Evolutionary conservation across 2,329 filamentous ascomycete species (phyloP).

Genomic region (Diaporthe amygdali): DNA sequence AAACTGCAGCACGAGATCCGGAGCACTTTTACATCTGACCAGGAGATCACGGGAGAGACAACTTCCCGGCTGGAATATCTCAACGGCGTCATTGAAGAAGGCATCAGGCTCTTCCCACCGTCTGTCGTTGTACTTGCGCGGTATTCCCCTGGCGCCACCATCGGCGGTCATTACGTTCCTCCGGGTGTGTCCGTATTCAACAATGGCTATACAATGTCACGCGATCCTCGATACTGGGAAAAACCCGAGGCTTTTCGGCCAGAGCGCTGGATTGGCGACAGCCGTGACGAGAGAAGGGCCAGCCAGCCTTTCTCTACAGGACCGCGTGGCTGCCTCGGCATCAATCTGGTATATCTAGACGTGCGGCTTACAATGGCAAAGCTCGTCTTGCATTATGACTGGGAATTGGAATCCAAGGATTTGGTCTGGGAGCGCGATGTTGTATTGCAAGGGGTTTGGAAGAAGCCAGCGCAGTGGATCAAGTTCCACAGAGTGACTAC

Average conservation of each 20-base stretch:
- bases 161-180: neutral
- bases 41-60: conserved; percentile 19
- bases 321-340: conserved; percentile 12
- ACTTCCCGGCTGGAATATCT: conserved; percentile 17
- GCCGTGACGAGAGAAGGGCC: neutral
- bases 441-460: conserved; percentile 33
- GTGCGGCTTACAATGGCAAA: conserved; percentile 28
- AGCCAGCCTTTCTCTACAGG: conserved; percentile 19
- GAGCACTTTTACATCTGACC: conserved; percentile 3
- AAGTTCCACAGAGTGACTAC: neutral
- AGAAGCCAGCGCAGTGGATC: conserved; percentile 32
- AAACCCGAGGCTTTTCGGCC: neutral
- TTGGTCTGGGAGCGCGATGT: conserved; percentile 26
- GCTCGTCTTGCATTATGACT: conserved; percentile 32
- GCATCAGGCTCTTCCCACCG: conserved; percentile 23
- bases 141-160: neutral
- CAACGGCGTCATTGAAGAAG: conserved; percentile 25
- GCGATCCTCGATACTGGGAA: neutral
- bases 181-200: neutral
- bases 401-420: conserved; percentile 25
- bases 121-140: neutral
- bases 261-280: neutral
- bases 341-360: conserved; percentile 30
- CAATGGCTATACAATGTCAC: neutral
- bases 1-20: conserved; percentile 11